Conservation (phyloP, 1,284 basidiomycete species). For the Coniophora puteana region DNA sequence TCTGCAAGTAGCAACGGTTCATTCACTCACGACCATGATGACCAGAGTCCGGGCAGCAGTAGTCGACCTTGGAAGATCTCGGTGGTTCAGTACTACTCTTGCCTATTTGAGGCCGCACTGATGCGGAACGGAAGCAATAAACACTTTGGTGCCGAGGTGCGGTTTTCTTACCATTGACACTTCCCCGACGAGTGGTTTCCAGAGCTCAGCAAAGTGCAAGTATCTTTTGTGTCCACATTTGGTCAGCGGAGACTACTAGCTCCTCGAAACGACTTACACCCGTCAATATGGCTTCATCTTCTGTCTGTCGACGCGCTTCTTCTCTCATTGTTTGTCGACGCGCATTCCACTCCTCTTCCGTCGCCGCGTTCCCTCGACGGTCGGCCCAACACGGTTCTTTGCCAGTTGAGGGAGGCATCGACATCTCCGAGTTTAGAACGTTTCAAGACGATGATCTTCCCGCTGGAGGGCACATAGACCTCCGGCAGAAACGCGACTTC, state of each 20-base stretch:
- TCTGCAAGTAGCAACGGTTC: neutral
- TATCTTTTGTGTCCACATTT: no score
- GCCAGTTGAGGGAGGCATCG: conserved; percentile 25
- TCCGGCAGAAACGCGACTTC: conserved; percentile 67
- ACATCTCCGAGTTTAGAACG: conserved; percentile 25
- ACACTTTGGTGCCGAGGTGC: no score
- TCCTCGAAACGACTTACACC: no score
- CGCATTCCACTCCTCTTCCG: conserved; percentile 13
- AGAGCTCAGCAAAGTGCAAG: no score
- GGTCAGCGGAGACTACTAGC: no score
- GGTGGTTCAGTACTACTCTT: no score
- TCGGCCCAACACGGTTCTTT: conserved; percentile 26
- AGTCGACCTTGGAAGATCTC: no score
- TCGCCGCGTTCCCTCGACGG: conserved; percentile 20
- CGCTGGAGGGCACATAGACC: conserved; percentile 61
- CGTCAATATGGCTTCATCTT: conserved; percentile 2
- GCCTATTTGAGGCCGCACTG: no score
- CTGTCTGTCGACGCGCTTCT: conserved; percentile 7
- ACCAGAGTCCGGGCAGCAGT: conserved; percentile 1
- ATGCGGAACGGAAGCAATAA: no score
- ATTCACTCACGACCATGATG: conserved; percentile 40
- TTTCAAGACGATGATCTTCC: conserved; percentile 61
- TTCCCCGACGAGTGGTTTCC: no score
- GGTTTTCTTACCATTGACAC: no score
- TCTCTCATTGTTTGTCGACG: conserved; percentile 9